Base-by-base conservation (phyloP, 805 yeast genomes). In the Ogataea polymorpha region DNA sequence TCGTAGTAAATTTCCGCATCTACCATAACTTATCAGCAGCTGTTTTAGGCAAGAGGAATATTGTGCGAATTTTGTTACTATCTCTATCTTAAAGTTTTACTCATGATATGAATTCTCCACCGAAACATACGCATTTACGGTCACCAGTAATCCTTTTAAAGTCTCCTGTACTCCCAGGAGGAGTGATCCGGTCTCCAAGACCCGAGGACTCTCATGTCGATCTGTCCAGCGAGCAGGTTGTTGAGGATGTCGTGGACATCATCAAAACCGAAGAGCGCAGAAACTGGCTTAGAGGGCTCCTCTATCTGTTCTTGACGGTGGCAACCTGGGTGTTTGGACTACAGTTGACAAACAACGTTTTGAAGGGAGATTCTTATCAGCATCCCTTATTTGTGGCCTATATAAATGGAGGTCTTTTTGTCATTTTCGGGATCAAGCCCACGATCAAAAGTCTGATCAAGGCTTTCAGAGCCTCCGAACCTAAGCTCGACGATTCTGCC, bases 311-410 rank as follows among this genome's bases (percentile, higher is more conserved):
- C 8, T 36, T 72, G 4, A 71, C 74, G 1, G 63, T 76, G 7
- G 41, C 60, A 7, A 64, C 75, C 1, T 75, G 80, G 79, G 66
- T 76, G 26, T 39, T 66, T 3, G 76, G 79, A 0, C 59, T 72
- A 14, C 79, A 75, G 46, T 45, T 75, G 46, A 72, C 72, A 32
- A 76, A 74, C 45, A 53, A 62, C 4, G 71, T 74, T n/a, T 56
- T 75, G 44, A 76, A 76, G 44, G 71, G 70, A 21, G 72, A 66
- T 17, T 67, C 65, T 10, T 76, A 68, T 50, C 65, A 61, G 25
- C 77, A 75, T 44, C 81, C 82, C 4, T 55, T 69, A 26, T 59
- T 76, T 47, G 63, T 74, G 35, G 65, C 79, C 0, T 66, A 70
- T 29, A 49, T 73, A 26, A 69, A 74, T n/a, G 80, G 80, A 1